These are phyloP conservation scores for Zygosaccharomyces rouxii DNA, from an alignment of 805 yeast genomes.

Conservation along the genomic window DNA sequence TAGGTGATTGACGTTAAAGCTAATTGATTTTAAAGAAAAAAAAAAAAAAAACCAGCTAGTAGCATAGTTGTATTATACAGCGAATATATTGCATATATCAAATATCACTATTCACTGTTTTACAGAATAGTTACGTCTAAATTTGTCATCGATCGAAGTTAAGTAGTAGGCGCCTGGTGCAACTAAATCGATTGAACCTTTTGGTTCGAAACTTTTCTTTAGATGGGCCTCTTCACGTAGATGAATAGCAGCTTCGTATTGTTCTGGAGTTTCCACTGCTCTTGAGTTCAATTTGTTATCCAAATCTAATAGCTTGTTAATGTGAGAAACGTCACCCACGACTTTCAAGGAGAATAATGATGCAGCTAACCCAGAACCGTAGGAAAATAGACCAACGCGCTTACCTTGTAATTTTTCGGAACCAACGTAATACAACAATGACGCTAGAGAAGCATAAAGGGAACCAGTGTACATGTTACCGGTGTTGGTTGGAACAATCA, in stretches of 20 bases:
- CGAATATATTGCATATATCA: conserved; percentile 3
- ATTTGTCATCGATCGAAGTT: conserved; percentile 78
- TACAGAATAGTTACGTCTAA: conserved; percentile 73
- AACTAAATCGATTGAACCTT: conserved; percentile 70
- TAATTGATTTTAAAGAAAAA: not conserved
- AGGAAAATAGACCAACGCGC: conserved; percentile 89
- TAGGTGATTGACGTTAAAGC: too few relatives aligned
- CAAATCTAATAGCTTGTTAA: conserved; percentile 62
- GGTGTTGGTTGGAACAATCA: conserved; percentile 87
- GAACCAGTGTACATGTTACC: conserved; percentile 99
- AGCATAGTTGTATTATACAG: not conserved
- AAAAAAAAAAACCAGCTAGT: conserved; percentile 6
- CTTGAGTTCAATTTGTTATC: conserved; percentile 65
- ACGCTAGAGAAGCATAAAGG: conserved; percentile 79
- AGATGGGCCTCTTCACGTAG: conserved; percentile 88
- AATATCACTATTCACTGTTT: conserved; percentile 45
- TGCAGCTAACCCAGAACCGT: conserved; percentile 97
- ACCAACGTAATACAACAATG: conserved; percentile 72
- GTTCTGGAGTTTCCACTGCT: conserved; percentile 62
- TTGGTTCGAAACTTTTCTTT: conserved; percentile 73
- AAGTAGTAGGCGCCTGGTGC: conserved; percentile 79
- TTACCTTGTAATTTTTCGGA: conserved; percentile 70
- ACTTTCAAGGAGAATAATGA: conserved; percentile 77
- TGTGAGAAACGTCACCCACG: conserved; percentile 70
- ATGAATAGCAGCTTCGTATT: conserved; percentile 74